These are phyloP conservation scores for Elongisporangium prolatum DNA, from an alignment of 352 stramenopile species.

Conservation along the genomic window DNA sequence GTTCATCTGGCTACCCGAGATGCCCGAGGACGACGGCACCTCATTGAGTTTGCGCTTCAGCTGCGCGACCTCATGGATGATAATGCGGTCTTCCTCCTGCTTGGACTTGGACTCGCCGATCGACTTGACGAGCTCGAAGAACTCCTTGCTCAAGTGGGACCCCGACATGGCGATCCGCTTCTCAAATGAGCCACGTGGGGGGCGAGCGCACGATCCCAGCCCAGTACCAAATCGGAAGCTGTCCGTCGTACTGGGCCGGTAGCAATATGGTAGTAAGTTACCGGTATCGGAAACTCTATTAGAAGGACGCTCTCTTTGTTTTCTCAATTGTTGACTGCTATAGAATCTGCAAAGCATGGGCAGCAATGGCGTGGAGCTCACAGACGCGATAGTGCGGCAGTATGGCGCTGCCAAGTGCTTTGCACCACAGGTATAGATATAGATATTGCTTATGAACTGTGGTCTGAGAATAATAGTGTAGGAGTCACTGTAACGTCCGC, in stretches of 20 bases:
- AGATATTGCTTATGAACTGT: background rate
- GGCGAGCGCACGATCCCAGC: constrained; percentile 3
- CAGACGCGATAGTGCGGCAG: constrained; percentile 50
- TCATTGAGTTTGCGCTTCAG: constrained; percentile 96
- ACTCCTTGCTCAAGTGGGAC: constrained; percentile 94
- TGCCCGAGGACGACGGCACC: constrained; percentile 70
- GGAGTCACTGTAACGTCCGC: background rate
- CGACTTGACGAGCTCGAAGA: constrained; percentile 99
- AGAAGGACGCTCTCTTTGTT: background rate
- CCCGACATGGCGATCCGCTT: constrained; percentile 60
- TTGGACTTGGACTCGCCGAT: constrained; percentile 99
- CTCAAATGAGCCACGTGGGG: constrained; percentile 18
- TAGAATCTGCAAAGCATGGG: constrained; percentile 9
- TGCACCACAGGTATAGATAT: constrained; percentile 34
- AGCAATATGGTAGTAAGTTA: background rate
- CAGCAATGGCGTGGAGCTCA: constrained; percentile 36
- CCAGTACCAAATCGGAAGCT: constrained; percentile 13
- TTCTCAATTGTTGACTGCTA: constrained; percentile 4
- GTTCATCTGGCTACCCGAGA: constrained; percentile 71
- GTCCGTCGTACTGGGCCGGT: constrained; percentile 13
- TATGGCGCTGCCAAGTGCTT: constrained; percentile 74
- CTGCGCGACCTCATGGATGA: constrained; percentile 92
- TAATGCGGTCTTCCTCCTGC: constrained; percentile 99
- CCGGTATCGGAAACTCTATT: background rate
- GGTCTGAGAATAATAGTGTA: background rate